phyloP scores from a whole-genome alignment of 2,329 filamentous ascomycete species.

The Thelonectria olida region DNA sequence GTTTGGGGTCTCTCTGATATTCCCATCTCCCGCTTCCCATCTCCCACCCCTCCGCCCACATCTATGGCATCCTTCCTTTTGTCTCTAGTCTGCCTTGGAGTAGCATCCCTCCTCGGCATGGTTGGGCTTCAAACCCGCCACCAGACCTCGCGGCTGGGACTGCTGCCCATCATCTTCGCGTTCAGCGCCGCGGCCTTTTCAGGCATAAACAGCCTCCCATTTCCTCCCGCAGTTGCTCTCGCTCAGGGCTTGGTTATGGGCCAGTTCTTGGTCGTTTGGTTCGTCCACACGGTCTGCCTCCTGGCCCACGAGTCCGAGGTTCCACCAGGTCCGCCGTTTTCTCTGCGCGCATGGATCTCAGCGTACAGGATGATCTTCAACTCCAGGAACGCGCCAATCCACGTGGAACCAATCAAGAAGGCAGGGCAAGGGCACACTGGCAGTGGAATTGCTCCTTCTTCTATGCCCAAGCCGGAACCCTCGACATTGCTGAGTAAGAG shows the following conservation, averaged over 20 bases:
- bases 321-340: background rate
- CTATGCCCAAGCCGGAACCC: background rate
- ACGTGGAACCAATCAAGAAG: background rate
- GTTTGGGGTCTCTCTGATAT: background rate
- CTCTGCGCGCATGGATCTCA: background rate
- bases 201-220: slow-evolving; percentile 8
- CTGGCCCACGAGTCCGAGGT: background rate
- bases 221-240: background rate
- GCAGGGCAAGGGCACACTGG: background rate
- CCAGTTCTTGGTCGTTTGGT: slow-evolving; percentile 9
- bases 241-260: slow-evolving; percentile 6
- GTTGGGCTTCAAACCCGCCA: slow-evolving; percentile 10
- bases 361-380: slow-evolving; percentile 12
- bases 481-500: background rate
- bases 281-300: slow-evolving; percentile 3
- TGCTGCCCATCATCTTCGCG: slow-evolving; percentile 7
- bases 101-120: slow-evolving; percentile 1
- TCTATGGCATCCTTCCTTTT: slow-evolving; percentile 4
- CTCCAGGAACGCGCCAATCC: background rate
- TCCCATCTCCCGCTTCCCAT: background rate
- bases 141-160: background rate
- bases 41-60: background rate
- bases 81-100: slow-evolving; percentile 2
- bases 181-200: slow-evolving; percentile 1
- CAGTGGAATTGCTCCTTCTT: background rate